phyloP scores from a whole-genome alignment of 2,329 filamentous ascomycete genomes.

The Claviceps arundinis region DNA sequence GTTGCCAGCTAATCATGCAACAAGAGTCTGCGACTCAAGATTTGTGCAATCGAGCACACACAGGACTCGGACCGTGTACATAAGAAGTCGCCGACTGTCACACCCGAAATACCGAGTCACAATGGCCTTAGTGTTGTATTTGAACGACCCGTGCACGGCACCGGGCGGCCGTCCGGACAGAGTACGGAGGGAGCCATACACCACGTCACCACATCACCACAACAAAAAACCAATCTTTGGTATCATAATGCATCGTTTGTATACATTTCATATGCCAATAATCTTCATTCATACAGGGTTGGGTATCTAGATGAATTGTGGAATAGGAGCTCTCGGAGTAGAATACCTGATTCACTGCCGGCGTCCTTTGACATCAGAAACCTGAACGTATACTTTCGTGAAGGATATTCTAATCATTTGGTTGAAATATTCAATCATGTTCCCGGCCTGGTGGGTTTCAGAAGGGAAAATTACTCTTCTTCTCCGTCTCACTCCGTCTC shows the following conservation, averaged over 20 bases:
- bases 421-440: not conserved
- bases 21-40: no score
- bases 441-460: not conserved
- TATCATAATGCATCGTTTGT: not conserved
- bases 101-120: no score
- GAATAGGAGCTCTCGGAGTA: not conserved
- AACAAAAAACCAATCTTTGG: no score
- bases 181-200: no score
- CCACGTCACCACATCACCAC: no score
- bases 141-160: no score
- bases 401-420: not conserved
- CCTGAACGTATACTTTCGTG: not conserved
- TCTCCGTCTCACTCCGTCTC: not conserved
- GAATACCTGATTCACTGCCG: not conserved
- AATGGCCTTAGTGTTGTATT: no score
- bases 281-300: not conserved
- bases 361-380: not conserved
- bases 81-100: no score
- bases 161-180: no score
- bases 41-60: no score
- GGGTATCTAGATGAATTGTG: conserved; percentile 1
- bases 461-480: not conserved
- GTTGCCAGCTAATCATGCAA: no score
- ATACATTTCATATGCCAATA: not conserved
- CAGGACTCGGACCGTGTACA: no score